A percentile compares a stretch with the other conserved stretches of the same genome.
These are phyloP conservation scores for Hypsizygus marmoreus DNA, from an alignment of 768 basidiomycete species.

Conservation along the genomic window DNA sequence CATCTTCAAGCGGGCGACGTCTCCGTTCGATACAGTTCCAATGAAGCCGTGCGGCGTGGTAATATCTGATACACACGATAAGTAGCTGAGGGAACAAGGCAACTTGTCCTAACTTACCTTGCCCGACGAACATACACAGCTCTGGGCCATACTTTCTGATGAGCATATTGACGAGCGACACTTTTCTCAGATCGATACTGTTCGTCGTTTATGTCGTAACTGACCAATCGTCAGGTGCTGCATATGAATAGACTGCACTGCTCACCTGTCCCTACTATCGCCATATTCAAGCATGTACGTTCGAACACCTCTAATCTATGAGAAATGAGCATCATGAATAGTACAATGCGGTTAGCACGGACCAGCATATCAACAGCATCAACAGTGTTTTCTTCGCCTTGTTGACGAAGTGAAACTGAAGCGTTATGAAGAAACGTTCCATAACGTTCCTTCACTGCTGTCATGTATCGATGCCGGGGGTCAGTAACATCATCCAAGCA, in stretches of 20 bases:
- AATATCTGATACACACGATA: constrained; percentile 41
- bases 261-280: constrained; percentile 59
- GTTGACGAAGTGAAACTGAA: constrained; percentile 63
- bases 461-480: constrained; percentile 63
- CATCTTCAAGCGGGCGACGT: constrained; percentile 59
- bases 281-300: constrained; percentile 78
- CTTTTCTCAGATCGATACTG: constrained; percentile 61
- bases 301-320: constrained; percentile 65
- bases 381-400: constrained; percentile 80
- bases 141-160: constrained; percentile 78
- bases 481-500: constrained; percentile 66
- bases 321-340: constrained; percentile 2
- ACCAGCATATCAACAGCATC: constrained; percentile 80
- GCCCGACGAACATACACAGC: constrained; percentile 68
- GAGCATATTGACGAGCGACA: constrained; percentile 65
- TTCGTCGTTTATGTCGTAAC: constrained; percentile 59
- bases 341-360: constrained; percentile 19
- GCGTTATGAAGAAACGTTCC: constrained; percentile 72
- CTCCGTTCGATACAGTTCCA: constrained; percentile 77
- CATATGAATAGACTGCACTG: background rate
- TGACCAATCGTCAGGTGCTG: constrained; percentile 20
- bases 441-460: constrained; percentile 57
- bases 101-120: constrained; percentile 41
- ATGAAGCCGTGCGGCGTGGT: constrained; percentile 65
- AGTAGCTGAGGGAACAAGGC: constrained; percentile 1